phyloP scores from a whole-genome alignment of 441 rosid species.

The Erodium chrysanthum region DNA sequence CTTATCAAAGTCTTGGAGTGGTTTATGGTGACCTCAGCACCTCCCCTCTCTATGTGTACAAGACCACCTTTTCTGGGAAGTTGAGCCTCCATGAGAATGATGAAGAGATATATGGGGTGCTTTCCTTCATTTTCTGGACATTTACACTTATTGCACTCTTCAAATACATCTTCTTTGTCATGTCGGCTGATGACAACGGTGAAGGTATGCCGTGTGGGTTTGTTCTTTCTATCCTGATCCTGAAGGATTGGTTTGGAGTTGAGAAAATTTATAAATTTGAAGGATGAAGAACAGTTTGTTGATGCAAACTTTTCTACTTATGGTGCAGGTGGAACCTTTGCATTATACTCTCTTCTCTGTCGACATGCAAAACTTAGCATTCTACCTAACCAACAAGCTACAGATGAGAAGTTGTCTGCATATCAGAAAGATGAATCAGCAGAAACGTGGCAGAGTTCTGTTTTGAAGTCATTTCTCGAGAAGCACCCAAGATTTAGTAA shows the following conservation, averaged over 20 bases:
- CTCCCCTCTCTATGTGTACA: slow-evolving; percentile 88
- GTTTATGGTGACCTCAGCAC: slow-evolving; percentile 94
- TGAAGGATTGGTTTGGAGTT: not conserved
- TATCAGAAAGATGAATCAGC: slow-evolving; percentile 67
- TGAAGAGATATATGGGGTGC: slow-evolving; percentile 86
- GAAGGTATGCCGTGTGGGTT: slow-evolving; percentile 40
- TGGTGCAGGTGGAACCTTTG: slow-evolving; percentile 82
- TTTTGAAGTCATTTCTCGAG: slow-evolving; percentile 61
- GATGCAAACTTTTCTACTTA: not conserved
- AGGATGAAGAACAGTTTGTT: not conserved
- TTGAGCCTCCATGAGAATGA: slow-evolving; percentile 64
- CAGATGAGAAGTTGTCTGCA: slow-evolving; percentile 84
- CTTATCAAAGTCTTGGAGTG: slow-evolving; percentile 94
- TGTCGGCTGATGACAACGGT: slow-evolving; percentile 90
- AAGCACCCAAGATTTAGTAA: slow-evolving; percentile 68
- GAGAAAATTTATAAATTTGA: not conserved
- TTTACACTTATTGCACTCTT: slow-evolving; percentile 75
- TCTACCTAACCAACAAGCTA: slow-evolving; percentile 76
- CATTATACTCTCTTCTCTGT: slow-evolving; percentile 80
- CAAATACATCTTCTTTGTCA: slow-evolving; percentile 84
- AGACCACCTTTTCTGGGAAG: slow-evolving; percentile 87
- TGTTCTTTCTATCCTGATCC: too few species aligned
- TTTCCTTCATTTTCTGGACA: slow-evolving; percentile 95
- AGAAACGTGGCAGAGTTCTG: slow-evolving; percentile 46
- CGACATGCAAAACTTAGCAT: slow-evolving; percentile 86